These are phyloP conservation scores for Fimicolochytrium jonesii DNA, from an alignment of 192 early-diverging fungal genomes.

Conservation along the genomic window DNA sequence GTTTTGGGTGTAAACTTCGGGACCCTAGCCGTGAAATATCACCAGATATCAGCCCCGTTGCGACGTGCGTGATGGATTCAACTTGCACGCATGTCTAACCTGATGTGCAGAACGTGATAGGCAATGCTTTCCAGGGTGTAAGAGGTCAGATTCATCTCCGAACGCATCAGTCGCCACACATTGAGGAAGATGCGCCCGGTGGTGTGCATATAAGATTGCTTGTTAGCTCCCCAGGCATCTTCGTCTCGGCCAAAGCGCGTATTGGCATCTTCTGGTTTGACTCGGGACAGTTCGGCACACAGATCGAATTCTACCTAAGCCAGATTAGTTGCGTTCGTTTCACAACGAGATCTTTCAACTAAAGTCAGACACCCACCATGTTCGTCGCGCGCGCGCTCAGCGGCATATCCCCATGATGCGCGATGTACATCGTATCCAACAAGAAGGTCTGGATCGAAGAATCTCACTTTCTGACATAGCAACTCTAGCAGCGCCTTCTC, in stretches of 20 bases:
- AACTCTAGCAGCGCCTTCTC: conserved; percentile 60
- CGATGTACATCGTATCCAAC: conserved; percentile 83
- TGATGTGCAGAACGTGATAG: conserved; percentile 63
- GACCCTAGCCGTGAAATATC: no score
- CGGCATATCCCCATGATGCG: conserved; percentile 85
- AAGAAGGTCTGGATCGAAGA: conserved; percentile 80
- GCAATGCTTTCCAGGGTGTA: conserved; percentile 77
- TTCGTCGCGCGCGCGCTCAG: conserved; percentile 43
- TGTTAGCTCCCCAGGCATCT: conserved; percentile 56
- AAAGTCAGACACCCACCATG: conserved; percentile 29
- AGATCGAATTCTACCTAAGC: conserved; percentile 32
- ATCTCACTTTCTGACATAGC: conserved; percentile 51
- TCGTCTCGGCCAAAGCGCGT: conserved; percentile 37
- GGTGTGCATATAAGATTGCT: conserved; percentile 60
- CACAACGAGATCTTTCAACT: background rate
- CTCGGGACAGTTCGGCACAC: conserved; percentile 42
- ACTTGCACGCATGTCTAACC: conserved; percentile 47
- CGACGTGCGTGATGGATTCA: no score
- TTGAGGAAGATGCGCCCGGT: conserved; percentile 81
- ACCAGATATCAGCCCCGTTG: no score
- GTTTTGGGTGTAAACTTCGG: conserved; percentile 60
- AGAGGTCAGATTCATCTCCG: conserved; percentile 68
- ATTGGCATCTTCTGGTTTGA: conserved; percentile 28
- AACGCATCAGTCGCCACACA: conserved; percentile 81
- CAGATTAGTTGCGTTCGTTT: background rate